Conservation (phyloP, 257 asterid species). For the Solanum dulcamara region DNA sequence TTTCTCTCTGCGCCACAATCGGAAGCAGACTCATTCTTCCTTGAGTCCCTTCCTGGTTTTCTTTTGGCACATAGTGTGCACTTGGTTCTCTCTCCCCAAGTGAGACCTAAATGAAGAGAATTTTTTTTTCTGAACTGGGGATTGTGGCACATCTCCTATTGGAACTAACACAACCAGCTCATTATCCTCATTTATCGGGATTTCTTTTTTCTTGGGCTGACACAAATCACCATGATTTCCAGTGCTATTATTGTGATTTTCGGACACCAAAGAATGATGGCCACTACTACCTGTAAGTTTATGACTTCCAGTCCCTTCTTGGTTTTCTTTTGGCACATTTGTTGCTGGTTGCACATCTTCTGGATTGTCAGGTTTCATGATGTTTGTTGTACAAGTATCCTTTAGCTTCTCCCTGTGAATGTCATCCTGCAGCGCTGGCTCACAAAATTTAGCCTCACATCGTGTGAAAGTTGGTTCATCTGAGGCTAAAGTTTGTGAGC, state of each 20-base stretch:
- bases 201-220: too few species aligned
- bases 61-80: neutral
- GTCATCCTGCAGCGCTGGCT: neutral
- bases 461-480: neutral
- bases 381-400: neutral
- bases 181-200: neutral
- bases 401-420: neutral
- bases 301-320: neutral
- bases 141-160: neutral
- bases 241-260: too few species aligned
- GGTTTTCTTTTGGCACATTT: neutral
- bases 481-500: neutral
- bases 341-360: neutral
- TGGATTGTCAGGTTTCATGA: neutral
- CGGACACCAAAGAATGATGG: too few species aligned
- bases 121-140: constrained; percentile 5
- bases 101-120: neutral
- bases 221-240: too few species aligned
- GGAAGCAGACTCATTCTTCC: neutral
- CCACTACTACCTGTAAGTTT: neutral
- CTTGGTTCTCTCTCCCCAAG: neutral
- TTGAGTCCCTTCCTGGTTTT: neutral
- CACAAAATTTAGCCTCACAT: neutral
- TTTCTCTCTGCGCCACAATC: neutral
- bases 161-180: too few species aligned